These are phyloP conservation scores for Sabuloglossum arenarium DNA, from an alignment of 495 filamentous ascomycete species.

Conservation along the genomic window DNA sequence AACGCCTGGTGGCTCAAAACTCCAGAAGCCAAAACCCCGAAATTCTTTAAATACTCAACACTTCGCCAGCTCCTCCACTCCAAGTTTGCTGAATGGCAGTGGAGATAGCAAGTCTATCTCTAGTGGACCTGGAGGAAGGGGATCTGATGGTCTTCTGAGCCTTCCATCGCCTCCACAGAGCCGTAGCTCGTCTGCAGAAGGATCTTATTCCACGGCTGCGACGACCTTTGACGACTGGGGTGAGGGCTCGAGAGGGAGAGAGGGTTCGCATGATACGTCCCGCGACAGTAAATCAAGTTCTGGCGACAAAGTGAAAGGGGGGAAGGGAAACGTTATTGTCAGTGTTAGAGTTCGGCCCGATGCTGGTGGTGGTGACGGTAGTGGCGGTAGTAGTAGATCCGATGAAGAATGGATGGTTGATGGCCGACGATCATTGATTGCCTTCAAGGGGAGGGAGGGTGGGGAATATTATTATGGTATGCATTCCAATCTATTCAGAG, in stretches of 20 bases:
- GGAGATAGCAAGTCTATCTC: constrained; percentile 54
- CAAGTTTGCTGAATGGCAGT: constrained; percentile 59
- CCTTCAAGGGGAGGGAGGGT: constrained; percentile 70
- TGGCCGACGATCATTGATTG: constrained; percentile 56
- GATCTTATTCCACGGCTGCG: constrained; percentile 74
- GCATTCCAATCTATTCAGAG: constrained; percentile 8
- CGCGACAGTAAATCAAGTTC: constrained; percentile 6
- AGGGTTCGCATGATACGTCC: not conserved
- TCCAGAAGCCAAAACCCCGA: constrained; percentile 20
- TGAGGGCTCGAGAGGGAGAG: constrained; percentile 14
- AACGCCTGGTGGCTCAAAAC: constrained; percentile 11
- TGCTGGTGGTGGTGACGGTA: constrained; percentile 34
- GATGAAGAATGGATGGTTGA: constrained; percentile 90
- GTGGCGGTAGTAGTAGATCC: constrained; percentile 18
- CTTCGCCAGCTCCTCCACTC: constrained; percentile 33
- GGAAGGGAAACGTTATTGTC: constrained; percentile 87
- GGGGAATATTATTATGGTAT: constrained; percentile 86
- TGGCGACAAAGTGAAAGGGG: constrained; percentile 30
- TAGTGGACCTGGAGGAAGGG: constrained; percentile 31
- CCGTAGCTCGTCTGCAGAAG: constrained; percentile 72
- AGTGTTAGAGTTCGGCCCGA: constrained; percentile 89
- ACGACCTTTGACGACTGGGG: constrained; percentile 64
- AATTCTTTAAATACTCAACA: constrained; percentile 21
- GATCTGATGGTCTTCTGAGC: constrained; percentile 49
- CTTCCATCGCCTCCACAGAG: constrained; percentile 67